Evolutionary conservation across 2,329 filamentous ascomycete species (phyloP), one percentile per base, ranked within the genome.

Genomic region (Cadophora sp.): DNA sequence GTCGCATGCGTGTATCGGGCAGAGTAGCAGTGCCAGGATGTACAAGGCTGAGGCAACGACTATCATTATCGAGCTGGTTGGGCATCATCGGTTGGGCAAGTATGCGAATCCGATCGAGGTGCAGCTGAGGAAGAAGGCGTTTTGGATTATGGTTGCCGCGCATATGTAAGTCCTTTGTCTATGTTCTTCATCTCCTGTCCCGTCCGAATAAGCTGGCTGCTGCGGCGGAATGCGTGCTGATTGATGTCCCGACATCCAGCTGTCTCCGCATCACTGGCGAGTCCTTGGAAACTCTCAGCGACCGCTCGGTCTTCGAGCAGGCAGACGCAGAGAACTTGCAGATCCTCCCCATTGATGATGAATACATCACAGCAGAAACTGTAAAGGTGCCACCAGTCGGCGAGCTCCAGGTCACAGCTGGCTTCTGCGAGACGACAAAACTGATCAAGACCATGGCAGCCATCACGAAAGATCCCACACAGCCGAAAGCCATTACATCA

Each of bases 21-120:
- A 58, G 31, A 37, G 19, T 37, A 37, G 55, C 8, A 58, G 29
- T 11, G 27, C 27, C 5, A 58, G 55, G 6, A 24, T 58, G 12
- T 58, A 58, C n/a, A 58, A 58, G 6, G 55, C 31, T 1, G 55
- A 58, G 31, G 55, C 55, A 8, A 58, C 55, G 16, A 31, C 55
- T 12, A 58, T 58, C 12, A n/a, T 58, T 8, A 22, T 58, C 9
- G 55, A 58, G 16, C 7, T 58, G 29, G 55, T n/a, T 1, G 31
- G 55, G 6, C 29, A 37, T 19, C 31, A 58, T 31, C 55, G 55
- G 31, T 9, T 37, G 8, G 55, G 55, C 11, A 37, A 5, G 9
- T 58, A 58, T 19, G 29, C 31, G 19, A 37, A 24, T 31, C 55
- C 31, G 27, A 37, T 58, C 11, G 55, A 58, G 29, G 24, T 29